Conservation (phyloP, 108 stramenopile species). For the Schizochytrium sp. region DNA sequence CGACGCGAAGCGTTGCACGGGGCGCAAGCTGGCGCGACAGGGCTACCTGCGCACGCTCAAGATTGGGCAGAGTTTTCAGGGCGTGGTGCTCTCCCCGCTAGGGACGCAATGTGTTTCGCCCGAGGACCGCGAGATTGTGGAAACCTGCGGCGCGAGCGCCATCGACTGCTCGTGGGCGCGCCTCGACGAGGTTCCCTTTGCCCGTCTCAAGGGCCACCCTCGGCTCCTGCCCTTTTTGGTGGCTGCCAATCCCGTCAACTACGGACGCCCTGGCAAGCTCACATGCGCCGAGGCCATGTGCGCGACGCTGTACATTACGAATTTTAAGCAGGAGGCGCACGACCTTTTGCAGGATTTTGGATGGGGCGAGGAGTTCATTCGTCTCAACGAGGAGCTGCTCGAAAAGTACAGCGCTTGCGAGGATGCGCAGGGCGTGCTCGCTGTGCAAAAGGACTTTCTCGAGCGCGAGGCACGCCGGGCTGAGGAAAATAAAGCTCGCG, state of each 20-base stretch:
- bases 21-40: constrained; percentile 69
- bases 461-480: not conserved
- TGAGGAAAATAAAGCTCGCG: not conserved
- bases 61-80: constrained; percentile 72
- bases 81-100: constrained; percentile 83
- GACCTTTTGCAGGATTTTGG: constrained; percentile 79
- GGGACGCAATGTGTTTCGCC: constrained; percentile 77
- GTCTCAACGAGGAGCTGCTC: constrained; percentile 69
- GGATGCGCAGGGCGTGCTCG: constrained; percentile 65
- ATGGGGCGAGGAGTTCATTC: constrained; percentile 87
- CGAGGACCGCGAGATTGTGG: constrained; percentile 59
- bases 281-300: constrained; percentile 78
- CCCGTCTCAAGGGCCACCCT: constrained; percentile 81
- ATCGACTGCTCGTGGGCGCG: constrained; percentile 97
- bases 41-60: constrained; percentile 55
- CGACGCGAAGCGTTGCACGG: constrained; percentile 93
- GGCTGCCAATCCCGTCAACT: constrained; percentile 97
- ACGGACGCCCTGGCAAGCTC: constrained; percentile 75
- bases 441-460: constrained; percentile 74
- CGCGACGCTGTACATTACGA: constrained; percentile 73
- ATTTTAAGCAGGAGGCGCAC: constrained; percentile 60
- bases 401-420: constrained; percentile 67
- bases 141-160: constrained; percentile 64
- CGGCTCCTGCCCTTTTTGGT: constrained; percentile 92
- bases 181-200: constrained; percentile 81